Conservation (phyloP, 352 stramenopile species). For the Globisporangium megalacanthum region DNA sequence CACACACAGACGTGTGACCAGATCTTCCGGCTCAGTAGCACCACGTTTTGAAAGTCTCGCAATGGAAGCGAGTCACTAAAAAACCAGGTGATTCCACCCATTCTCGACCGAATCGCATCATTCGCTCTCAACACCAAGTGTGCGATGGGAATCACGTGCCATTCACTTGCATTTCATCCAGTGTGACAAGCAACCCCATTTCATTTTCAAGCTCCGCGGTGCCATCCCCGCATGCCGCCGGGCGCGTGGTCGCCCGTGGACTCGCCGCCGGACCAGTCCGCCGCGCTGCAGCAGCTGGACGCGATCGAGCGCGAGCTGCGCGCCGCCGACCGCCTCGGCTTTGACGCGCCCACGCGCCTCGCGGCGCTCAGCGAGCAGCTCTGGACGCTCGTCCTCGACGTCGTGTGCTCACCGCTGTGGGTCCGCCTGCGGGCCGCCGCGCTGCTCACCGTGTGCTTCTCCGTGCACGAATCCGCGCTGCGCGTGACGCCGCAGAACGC, state of each 20-base stretch:
- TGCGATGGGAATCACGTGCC: too few relatives aligned
- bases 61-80: too few relatives aligned
- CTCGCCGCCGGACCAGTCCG: conserved; percentile 45
- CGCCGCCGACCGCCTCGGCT: conserved; percentile 10
- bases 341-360: conserved; percentile 12
- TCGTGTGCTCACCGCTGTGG: conserved; percentile 60
- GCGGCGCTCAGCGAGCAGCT: conserved; percentile 33
- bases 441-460: conserved; percentile 49
- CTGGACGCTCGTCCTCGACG: conserved; percentile 60
- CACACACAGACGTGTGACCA: background rate
- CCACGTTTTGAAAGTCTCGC: too few relatives aligned
- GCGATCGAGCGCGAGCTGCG: conserved; percentile 39
- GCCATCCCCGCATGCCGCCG: background rate
- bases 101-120: too few relatives aligned
- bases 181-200: background rate
- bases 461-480: conserved; percentile 18
- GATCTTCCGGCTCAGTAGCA: background rate
- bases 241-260: conserved; percentile 17
- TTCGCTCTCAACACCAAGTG: too few relatives aligned
- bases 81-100: too few relatives aligned
- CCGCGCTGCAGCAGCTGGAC: conserved; percentile 38
- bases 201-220: conserved; percentile 14
- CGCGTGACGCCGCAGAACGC: conserved; percentile 17
- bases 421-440: conserved; percentile 54
- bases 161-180: too few relatives aligned